These are phyloP conservation scores for Trichosporon faecale DNA, from an alignment of 1,284 basidiomycete species.

Conservation along the genomic window DNA sequence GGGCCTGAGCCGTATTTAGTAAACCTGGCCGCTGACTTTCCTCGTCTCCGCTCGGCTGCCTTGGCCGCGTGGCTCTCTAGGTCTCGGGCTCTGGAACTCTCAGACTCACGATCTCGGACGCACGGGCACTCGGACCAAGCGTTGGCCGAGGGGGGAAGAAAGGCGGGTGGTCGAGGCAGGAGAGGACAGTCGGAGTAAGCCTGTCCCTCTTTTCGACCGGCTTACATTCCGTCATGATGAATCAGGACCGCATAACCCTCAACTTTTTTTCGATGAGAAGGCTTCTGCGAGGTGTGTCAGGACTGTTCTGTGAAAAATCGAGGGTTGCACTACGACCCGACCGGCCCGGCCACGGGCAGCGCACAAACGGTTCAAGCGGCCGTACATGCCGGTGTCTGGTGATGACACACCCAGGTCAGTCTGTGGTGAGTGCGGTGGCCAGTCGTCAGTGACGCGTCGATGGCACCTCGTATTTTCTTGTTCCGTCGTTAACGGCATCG, in stretches of 20 bases:
- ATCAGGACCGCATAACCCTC: conserved; percentile 2
- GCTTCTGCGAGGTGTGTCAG: background rate
- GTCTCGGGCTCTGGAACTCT: background rate
- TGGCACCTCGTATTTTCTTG: background rate
- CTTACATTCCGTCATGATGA: conserved; percentile 4
- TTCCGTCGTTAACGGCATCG: background rate
- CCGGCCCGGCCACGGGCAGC: background rate
- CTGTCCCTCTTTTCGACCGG: background rate
- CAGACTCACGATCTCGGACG: background rate
- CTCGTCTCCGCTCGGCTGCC: background rate
- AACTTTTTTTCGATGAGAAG: background rate
- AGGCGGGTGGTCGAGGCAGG: background rate
- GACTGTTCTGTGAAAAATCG: background rate
- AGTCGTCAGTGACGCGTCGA: background rate
- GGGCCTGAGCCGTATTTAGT: background rate
- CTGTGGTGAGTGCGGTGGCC: background rate
- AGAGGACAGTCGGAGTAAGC: background rate
- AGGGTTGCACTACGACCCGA: background rate
- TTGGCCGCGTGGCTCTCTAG: background rate
- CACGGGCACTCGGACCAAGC: background rate
- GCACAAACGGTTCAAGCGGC: background rate
- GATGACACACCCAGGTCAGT: background rate
- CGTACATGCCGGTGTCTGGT: background rate
- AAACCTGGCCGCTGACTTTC: background rate
- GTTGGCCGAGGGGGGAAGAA: background rate